These are phyloP conservation scores for Acorus calamus DNA, from an alignment of 106 monocot species.

Conservation along the genomic window DNA sequence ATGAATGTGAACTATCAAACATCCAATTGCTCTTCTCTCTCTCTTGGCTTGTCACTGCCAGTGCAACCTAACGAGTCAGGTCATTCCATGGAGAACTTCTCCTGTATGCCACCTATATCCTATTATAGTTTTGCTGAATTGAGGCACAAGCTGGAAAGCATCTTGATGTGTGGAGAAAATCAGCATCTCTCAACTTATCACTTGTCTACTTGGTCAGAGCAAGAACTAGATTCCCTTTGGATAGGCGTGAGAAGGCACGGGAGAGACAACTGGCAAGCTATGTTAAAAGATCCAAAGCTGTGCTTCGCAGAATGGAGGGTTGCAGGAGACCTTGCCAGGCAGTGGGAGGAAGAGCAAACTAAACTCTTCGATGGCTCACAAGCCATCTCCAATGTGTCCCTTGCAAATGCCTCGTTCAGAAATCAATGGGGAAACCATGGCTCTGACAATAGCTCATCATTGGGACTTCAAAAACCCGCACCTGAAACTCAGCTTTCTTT, in stretches of 20 bases:
- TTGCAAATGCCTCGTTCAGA: constrained; percentile 3
- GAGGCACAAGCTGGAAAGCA: too few species aligned
- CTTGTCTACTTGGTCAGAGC: constrained; percentile 58
- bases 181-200: too few species aligned
- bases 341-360: constrained; percentile 67
- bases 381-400: neutral
- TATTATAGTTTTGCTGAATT: neutral
- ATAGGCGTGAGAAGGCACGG: constrained; percentile 93
- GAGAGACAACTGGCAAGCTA: constrained; percentile 57
- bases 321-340: constrained; percentile 50
- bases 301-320: constrained; percentile 42
- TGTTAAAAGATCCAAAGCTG: constrained; percentile 59
- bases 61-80: constrained; percentile 1
- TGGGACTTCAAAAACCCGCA: constrained; percentile 19
- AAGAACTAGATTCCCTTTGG: constrained; percentile 92
- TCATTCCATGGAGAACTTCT: constrained; percentile 5
- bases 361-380: constrained; percentile 36
- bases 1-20: constrained; percentile 10
- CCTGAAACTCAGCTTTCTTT: constrained; percentile 53
- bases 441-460: neutral
- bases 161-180: too few species aligned
- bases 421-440: constrained; percentile 7
- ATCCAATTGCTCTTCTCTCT: constrained; percentile 2
- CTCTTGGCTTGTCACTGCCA: constrained; percentile 11
- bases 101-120: constrained; percentile 3